Evolutionary conservation across 495 filamentous ascomycete genomes (phyloP), one percentile per base, ranked within the genome.

Genomic region (Patellaria atrata): DNA sequence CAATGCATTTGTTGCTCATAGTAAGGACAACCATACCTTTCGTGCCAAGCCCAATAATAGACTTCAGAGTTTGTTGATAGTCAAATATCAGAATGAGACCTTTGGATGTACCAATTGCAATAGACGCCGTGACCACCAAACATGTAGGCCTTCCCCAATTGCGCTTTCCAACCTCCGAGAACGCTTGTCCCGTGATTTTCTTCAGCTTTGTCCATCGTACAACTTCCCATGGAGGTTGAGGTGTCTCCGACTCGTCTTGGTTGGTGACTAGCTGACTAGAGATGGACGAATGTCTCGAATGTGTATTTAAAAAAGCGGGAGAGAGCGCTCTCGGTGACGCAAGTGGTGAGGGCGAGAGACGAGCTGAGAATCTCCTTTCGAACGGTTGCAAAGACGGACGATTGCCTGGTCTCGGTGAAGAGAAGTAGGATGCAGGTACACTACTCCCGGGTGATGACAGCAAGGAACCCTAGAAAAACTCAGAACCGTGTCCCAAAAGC

Each of bases 31-130:
- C 36, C 68, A 29, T 61, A 82, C 83, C 85, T 70, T 87, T 91
- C 14, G 87, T 94, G 24, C 86, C 84, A n/a, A 75, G 75, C 10
- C 89, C 89, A 48, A 99, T 81, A 33, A 94, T 87, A 44, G 77
- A 73, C 59, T 91, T 92, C 37, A 96, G 60, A 45, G 74, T 92
- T 56, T 99, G 89, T 52, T 87, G 79, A 56, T 94, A 96, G 58
- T 99, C 91, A 61, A 96, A 96, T 27, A 93, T 71, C 51, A 99
- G 60, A 26, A 94, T 78, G 50, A 92, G 79, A 13, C 89, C 89
- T 56, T 92, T 96, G 6, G 82, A 79, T 6, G 89, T 96, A 13
- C 89, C 89, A 29, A 99, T 58, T 2, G 81, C 84, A 45, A 99
- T 93, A 2, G 75, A 75, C 4, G 85, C 82, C 48, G 87, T 83